These are phyloP conservation scores for Russula foetens DNA, from an alignment of 768 basidiomycete genomes.

Conservation along the genomic window DNA sequence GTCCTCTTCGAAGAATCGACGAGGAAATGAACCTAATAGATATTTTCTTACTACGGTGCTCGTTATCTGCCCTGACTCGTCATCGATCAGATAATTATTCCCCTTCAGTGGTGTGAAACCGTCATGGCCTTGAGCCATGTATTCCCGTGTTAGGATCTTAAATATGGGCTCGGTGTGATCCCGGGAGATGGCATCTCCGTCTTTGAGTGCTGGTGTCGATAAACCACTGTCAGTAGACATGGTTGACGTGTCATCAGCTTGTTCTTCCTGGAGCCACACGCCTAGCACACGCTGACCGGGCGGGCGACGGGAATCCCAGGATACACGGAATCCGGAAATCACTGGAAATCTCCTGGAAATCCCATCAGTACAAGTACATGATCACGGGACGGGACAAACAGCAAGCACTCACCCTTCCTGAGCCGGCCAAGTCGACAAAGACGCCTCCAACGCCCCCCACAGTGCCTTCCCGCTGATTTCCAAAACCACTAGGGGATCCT, in stretches of 20 bases:
- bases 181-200: constrained; percentile 47
- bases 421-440: constrained; percentile 72
- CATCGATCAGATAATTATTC: constrained; percentile 64
- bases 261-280: constrained; percentile 47
- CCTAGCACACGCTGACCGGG: constrained; percentile 68
- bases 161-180: constrained; percentile 50
- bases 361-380: background rate
- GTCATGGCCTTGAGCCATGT: constrained; percentile 79
- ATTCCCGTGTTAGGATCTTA: constrained; percentile 78
- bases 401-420: constrained; percentile 66
- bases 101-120: constrained; percentile 66
- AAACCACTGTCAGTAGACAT: constrained; percentile 18
- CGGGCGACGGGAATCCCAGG: constrained; percentile 75
- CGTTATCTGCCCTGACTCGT: constrained; percentile 75
- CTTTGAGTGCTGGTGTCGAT: constrained; percentile 29
- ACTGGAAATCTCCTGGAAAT: constrained; percentile 73
- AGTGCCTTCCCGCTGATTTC: constrained; percentile 72
- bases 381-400: background rate
- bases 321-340: constrained; percentile 73
- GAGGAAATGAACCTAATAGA: constrained; percentile 52
- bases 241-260: constrained; percentile 1
- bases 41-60: constrained; percentile 77
- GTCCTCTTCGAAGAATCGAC: background rate
- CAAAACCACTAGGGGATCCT: constrained; percentile 75
- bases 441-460: constrained; percentile 72